Evolutionary conservation across 306 rosid species (phyloP), one percentile per base, ranked within the genome.

Genomic region (Malus asiatica): DNA sequence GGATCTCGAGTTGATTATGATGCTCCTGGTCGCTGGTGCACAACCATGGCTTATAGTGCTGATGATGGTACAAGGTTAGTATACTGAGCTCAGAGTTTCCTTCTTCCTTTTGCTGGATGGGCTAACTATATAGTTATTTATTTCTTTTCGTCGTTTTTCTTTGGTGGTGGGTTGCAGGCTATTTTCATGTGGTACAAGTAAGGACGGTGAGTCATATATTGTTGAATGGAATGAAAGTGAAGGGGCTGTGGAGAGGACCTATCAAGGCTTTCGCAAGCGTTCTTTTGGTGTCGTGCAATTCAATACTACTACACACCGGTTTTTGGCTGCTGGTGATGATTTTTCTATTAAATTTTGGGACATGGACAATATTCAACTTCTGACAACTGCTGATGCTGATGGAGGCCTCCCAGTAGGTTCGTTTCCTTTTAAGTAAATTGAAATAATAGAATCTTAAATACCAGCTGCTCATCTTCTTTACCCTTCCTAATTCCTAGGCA

Each of bases 11-110:
- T 92, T 87, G 97, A 95, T 83, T 92, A 92, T 83, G 93, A 92
- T 35, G 96, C 97, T 83, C 97, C 98, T 83, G 95, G 97, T 73
- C 93, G 89, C 48, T 95, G 96, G 96, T 90, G 97, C 95, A 88
- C 98, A 71, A 90, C 97, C 73, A 92, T 95, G 97, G 93, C 93
- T 19, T 93, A 90, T 68, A 90, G 94, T 85, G 96, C 97, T 18
- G 98, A 93, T 18, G 98, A 93, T 75, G 98, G 97, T 71, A 88
- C 91, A 77, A 91, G 98, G 98, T 93, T 70, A 51, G 71, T 78
- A 76, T 52, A 72, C 77, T 74, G 58, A 35, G 35, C 76, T 77
- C 15, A 40, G 18, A 57, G 44, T 75, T 60, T 65, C n/a, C 73
- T 59, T 20, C 6, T 48, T 63, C 13, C 68, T 53, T 38, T 70